Evolutionary conservation across 805 yeast genomes (phyloP), one percentile per base, ranked within the genome.

Genomic region (Saturnispora silvae): DNA sequence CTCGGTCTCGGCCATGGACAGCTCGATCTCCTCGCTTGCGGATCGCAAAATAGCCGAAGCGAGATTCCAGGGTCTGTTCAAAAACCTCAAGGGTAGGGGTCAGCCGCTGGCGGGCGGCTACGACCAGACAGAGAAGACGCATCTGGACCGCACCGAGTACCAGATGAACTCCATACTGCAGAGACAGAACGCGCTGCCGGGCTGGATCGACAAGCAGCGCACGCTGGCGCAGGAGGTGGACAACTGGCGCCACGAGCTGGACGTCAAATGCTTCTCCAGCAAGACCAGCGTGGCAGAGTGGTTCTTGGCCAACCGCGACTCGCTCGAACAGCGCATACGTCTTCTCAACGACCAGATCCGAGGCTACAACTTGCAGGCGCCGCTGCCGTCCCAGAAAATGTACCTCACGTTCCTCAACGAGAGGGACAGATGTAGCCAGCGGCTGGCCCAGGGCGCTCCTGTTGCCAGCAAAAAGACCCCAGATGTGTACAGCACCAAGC

Each of bases 191-290:
- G 76, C 83, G 1, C 61, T 76, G 9, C 95, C 95, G 0, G 94
- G 94, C 0, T 86, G 96, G 96, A 78, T 86, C 26, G 94, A 84
- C 48, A 77, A 72, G 38, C 92, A 82, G 54, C 64, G 71, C 15
- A 65, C 72, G 2, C 72, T 79, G 4, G 67, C 69, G 30, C 42
- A 48, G 2, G 71, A 70, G 26, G 64, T 81, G 7, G 51, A 48
- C 3, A 49, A 49, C 0, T 74, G 82, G 37, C 56, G 86, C 36
- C 43, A 46, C 0, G 63, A 63, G 25, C 38, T 77, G 22, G 67
- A 62, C 28, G n/a, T n/a, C n/a, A n/a, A n/a, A n/a, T n/a, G n/a
- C n/a, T n/a, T n/a, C n/a, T n/a, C n/a, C n/a, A n/a, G n/a, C n/a
- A 37, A 48, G 2, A 57, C 58, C 20, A 72, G 72, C 73, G 37